A percentile compares a stretch with the other conserved stretches of the same genome.
Evolutionary conservation across 768 basidiomycete genomes (phyloP).

Genomic region (Tricholoma matsutake): DNA sequence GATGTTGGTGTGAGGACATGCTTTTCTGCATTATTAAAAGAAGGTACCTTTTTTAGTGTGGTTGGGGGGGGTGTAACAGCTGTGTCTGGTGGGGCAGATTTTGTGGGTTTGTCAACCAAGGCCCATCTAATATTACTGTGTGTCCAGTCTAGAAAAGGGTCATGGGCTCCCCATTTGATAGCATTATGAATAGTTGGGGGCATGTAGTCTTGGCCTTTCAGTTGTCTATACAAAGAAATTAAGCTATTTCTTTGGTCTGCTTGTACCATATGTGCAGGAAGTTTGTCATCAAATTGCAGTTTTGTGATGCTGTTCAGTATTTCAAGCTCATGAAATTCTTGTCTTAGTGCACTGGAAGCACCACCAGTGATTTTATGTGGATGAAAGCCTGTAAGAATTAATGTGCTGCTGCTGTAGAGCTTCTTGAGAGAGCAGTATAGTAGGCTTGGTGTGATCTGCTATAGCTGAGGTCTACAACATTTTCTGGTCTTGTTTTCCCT

Average conservation of each 20-base stretch:
- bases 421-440: background rate
- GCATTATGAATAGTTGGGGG: too few species aligned
- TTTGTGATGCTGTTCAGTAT: too few species aligned
- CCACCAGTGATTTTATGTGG: constrained; percentile 19
- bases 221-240: too few species aligned
- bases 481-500: constrained; percentile 25
- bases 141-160: constrained; percentile 1
- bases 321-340: too few species aligned
- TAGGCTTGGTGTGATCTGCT: background rate
- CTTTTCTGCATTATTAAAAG: background rate
- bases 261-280: too few species aligned
- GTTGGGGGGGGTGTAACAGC: background rate
- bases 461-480: constrained; percentile 25
- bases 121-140: background rate
- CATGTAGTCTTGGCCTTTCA: too few species aligned
- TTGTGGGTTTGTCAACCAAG: background rate
- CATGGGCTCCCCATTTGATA: constrained; percentile 3
- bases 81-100: background rate
- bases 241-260: too few species aligned
- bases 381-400: constrained; percentile 28
- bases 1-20: background rate
- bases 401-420: constrained; percentile 21
- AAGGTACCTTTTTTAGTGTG: background rate
- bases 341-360: constrained; percentile 19
- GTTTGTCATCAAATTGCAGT: too few species aligned